A percentile compares a stretch with the other conserved stretches of the same genome.
Conservation (phyloP, 2,329 filamentous ascomycete species). For the Didymellaceae sp. region DNA sequence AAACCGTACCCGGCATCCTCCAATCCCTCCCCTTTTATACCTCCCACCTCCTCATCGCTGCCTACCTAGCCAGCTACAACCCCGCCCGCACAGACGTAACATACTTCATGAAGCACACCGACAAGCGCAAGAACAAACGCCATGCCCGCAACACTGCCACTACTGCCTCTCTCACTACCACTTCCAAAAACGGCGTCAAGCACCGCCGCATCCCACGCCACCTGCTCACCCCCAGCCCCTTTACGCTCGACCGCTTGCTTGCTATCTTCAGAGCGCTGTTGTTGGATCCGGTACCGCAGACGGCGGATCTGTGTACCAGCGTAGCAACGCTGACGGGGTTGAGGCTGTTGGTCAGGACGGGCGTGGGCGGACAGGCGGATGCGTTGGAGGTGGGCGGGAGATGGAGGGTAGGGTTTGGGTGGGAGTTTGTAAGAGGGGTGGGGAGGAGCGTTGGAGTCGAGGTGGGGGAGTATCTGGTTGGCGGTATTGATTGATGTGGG, state of each 20-base stretch:
- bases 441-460: constrained; percentile 79
- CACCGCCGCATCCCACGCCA: constrained; percentile 78
- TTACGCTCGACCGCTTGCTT: constrained; percentile 78
- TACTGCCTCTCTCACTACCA: constrained; percentile 22
- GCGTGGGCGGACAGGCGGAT: constrained; percentile 65
- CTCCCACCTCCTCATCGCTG: constrained; percentile 74
- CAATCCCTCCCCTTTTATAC: constrained; percentile 72
- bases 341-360: constrained; percentile 68
- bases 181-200: constrained; percentile 48
- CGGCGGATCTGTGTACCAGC: constrained; percentile 58
- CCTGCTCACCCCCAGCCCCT: constrained; percentile 76
- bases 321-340: constrained; percentile 77
- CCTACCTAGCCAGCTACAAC: constrained; percentile 84
- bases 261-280: constrained; percentile 76
- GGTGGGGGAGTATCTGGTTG: constrained; percentile 68
- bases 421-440: constrained; percentile 75
- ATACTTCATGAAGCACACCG: constrained; percentile 76
- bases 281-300: constrained; percentile 52
- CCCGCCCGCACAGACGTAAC: constrained; percentile 73
- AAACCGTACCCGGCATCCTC: constrained; percentile 29
- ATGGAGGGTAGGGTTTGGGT: constrained; percentile 80
- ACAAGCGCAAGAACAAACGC: constrained; percentile 56
- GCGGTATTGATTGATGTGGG: constrained; percentile 38
- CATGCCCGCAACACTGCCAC: constrained; percentile 27
- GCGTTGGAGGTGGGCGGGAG: constrained; percentile 71